Conservation (phyloP, 495 filamentous ascomycete genomes). For the Usnea hakonensis region DNA sequence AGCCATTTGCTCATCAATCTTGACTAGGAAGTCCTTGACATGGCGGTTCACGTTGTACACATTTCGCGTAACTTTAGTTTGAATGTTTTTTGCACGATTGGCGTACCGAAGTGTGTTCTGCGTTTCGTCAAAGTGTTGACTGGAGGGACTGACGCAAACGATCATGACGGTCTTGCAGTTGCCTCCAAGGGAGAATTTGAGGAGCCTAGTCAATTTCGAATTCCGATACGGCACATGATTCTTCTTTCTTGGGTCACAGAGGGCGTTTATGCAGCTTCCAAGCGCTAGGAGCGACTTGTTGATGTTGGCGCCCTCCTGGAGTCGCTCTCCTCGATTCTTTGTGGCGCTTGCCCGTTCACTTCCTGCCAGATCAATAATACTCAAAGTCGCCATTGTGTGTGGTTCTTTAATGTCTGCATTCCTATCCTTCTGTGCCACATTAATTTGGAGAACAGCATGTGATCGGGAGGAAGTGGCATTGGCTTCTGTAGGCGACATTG, state of each 20-base stretch:
- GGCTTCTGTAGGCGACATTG: slow-evolving; percentile 93
- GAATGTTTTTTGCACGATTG: slow-evolving; percentile 98
- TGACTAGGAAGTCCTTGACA: slow-evolving; percentile 95
- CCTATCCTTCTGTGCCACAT: slow-evolving; percentile 85
- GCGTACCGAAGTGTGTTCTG: slow-evolving; percentile 98
- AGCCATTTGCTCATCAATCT: slow-evolving; percentile 92
- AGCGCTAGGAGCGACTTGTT: slow-evolving; percentile 95
- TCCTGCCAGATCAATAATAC: slow-evolving; percentile 95
- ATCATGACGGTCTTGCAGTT: slow-evolving; percentile 99
- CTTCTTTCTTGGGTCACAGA: slow-evolving; percentile 86
- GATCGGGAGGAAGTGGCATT: slow-evolving; percentile 98
- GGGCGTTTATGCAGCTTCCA: slow-evolving; percentile 96
- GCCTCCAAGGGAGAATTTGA: slow-evolving; percentile 95
- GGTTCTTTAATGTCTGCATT: slow-evolving; percentile 92
- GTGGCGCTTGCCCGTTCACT: slow-evolving; percentile 95
- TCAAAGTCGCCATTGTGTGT: slow-evolving; percentile 94
- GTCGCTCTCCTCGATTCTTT: slow-evolving; percentile 86
- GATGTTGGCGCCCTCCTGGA: slow-evolving; percentile 96
- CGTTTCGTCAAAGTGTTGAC: slow-evolving; percentile 95
- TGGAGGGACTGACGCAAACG: slow-evolving; percentile 94
- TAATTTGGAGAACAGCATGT: slow-evolving; percentile 98
- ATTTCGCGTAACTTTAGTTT: slow-evolving; percentile 97
- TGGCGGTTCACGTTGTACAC: slow-evolving; percentile 99
- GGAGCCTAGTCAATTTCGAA: slow-evolving; percentile 88
- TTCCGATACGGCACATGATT: slow-evolving; percentile 97